Evolutionary conservation across 2,329 filamentous ascomycete genomes (phyloP), one percentile per base, ranked within the genome.

Genomic region (Fusarium mangiferae): DNA sequence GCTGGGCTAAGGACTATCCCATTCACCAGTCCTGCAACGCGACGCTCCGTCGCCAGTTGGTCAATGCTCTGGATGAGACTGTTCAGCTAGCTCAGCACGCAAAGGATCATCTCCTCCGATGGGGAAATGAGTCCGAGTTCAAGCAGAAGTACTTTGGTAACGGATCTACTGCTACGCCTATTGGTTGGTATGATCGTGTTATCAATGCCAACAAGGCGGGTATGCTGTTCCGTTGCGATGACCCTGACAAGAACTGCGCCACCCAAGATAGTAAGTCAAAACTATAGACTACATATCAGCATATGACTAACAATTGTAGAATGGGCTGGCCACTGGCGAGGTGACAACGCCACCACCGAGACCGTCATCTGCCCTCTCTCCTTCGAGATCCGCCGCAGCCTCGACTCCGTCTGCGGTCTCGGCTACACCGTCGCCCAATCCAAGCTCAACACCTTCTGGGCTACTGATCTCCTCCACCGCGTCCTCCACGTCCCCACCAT

Each of bases 291-390:
- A 2, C 6, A 1, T 1, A 18, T 12, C 0, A 20, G 12, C 9
- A 7, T 3, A 2, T 12, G 1, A 36, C 69, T 72, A 35, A 71
- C 22, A 35, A 28, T 12, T 4, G 7, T 45, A 92, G 90, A 84
- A 58, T 93, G 88, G 87, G 91, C 85, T 51, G 91, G 91, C 39
- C 91, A 93, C 83, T 92, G 88, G 88, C 89, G 92, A 62, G 91
- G 91, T 48, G 77, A 80, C 33, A 93, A 93, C 69, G 91, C 87
- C 6, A 90, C 90, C 6, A 81, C 85, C 2, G 91, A 93, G 81
- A 93, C 91, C 5, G 91, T 93, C 73, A 93, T 93, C 80, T 93
- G 91, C 81, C 85, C 87, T 10, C 83, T 88, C 4, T 92, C 90
- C 4, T 93, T 90, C 80, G 78, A 82, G 42, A 85, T 85, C 52